phyloP scores from a whole-genome alignment of 2,329 filamentous ascomycete genomes.

The Immersiporthe knoxdaviesiana region DNA sequence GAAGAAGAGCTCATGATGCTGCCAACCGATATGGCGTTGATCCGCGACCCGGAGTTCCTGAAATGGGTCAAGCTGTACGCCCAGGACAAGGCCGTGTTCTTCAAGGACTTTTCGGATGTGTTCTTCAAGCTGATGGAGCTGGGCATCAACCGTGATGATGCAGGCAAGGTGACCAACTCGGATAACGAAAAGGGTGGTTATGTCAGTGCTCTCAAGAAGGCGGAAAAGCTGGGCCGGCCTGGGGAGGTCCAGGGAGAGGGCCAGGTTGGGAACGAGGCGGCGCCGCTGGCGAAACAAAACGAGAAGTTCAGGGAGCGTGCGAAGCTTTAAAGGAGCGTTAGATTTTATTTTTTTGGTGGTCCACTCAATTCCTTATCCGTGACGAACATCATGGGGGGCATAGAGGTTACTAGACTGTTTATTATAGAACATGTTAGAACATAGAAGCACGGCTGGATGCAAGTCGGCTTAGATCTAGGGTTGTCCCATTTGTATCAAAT shows the following conservation, averaged over 20 bases:
- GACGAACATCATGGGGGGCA: not conserved
- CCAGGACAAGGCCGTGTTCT: conserved; percentile 64
- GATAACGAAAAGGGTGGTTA: conserved; percentile 57
- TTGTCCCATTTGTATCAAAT: not conserved
- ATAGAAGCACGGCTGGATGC: not conserved
- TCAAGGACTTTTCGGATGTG: conserved; percentile 59
- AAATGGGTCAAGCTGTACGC: conserved; percentile 63
- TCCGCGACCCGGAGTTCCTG: conserved; percentile 55
- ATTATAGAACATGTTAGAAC: not conserved
- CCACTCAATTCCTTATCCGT: too few relatives aligned
- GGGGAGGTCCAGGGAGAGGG: conserved; percentile 36
- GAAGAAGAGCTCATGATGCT: conserved; percentile 67
- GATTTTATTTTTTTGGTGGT: not conserved
- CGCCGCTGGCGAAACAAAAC: conserved; percentile 43
- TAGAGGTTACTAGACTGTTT: conserved; percentile 9
- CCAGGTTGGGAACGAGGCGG: conserved; percentile 43
- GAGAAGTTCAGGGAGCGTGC: conserved; percentile 43
- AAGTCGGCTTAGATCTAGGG: not conserved
- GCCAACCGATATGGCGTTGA: conserved; percentile 64
- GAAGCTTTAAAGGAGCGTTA: conserved; percentile 39
- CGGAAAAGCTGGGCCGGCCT: conserved; percentile 38
- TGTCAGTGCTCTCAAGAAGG: conserved; percentile 39
- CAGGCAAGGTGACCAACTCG: conserved; percentile 56
- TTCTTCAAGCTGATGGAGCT: conserved; percentile 65
- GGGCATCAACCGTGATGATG: conserved; percentile 58